Evolutionary conservation across 805 yeast species (phyloP).

Genomic region (Saccharomycopsis olivae): DNA sequence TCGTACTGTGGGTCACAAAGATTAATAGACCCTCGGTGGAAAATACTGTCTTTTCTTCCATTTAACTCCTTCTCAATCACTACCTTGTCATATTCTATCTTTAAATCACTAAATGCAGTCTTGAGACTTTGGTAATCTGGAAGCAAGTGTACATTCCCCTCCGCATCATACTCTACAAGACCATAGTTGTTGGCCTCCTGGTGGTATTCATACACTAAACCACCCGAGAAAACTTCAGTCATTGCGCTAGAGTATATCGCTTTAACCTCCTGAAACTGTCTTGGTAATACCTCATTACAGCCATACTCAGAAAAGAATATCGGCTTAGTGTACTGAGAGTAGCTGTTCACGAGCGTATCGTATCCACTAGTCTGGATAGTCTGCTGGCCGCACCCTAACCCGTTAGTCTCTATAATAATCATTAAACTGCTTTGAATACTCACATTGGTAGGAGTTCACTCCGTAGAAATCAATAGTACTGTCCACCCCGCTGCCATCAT

Average conservation of each 20-base stretch:
- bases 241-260: slow-evolving; percentile 61
- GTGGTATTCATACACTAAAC: slow-evolving; percentile 70
- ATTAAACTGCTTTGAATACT: not conserved
- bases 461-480: slow-evolving; percentile 68
- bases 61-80: slow-evolving; percentile 21
- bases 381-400: slow-evolving; percentile 78
- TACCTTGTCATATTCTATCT: slow-evolving; percentile 23
- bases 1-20: slow-evolving; percentile 26
- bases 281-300: slow-evolving; percentile 73
- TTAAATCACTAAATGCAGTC: slow-evolving; percentile 32
- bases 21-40: not conserved
- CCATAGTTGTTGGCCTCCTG: slow-evolving; percentile 79
- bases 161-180: slow-evolving; percentile 41
- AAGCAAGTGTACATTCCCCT: slow-evolving; percentile 31
- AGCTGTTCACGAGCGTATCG: slow-evolving; percentile 58
- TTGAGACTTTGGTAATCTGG: slow-evolving; percentile 42
- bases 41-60: not conserved
- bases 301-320: slow-evolving; percentile 88
- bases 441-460: slow-evolving; percentile 67
- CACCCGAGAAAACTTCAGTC: slow-evolving; percentile 76
- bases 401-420: slow-evolving; percentile 3
- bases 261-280: slow-evolving; percentile 66
- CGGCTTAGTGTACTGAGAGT: slow-evolving; percentile 58
- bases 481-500: slow-evolving; percentile 38
- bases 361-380: slow-evolving; percentile 75